These are phyloP conservation scores for Dicorynia guianensis DNA, from an alignment of 306 rosid species.

Conservation along the genomic window DNA sequence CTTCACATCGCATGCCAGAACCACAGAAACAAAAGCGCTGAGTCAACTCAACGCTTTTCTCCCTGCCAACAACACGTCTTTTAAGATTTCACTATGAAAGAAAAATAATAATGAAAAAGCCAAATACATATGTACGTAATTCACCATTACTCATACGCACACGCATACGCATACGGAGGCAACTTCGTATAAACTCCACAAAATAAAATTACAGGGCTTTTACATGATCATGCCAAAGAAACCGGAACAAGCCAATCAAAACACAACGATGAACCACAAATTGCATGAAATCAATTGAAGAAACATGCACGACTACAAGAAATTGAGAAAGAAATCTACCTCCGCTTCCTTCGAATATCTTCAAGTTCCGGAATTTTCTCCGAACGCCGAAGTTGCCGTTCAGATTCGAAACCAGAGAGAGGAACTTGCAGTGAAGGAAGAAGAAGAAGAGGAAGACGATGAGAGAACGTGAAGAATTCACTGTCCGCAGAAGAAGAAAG, in stretches of 20 bases:
- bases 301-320: neutral
- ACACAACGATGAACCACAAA: neutral
- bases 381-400: neutral
- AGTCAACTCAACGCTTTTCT: neutral
- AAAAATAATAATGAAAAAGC: neutral
- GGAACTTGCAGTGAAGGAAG: neutral
- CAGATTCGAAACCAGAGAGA: neutral
- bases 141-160: neutral
- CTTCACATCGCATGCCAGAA: constrained; percentile 10
- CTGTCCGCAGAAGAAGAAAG: neutral
- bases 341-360: neutral
- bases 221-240: neutral
- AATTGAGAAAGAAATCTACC: neutral
- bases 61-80: neutral
- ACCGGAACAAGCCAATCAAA: neutral
- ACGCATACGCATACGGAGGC: neutral
- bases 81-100: neutral
- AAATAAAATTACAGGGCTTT: neutral
- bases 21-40: neutral
- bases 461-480: too few relatives aligned
- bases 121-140: neutral
- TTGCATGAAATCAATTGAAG: neutral
- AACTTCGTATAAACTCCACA: neutral
- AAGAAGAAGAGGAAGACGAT: neutral
- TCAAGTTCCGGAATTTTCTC: neutral